Percentiles rank a stretch among this genome's conserved stretches.
Conservation (phyloP, 345 rosid genomes). For the Garcia nutans region DNA sequence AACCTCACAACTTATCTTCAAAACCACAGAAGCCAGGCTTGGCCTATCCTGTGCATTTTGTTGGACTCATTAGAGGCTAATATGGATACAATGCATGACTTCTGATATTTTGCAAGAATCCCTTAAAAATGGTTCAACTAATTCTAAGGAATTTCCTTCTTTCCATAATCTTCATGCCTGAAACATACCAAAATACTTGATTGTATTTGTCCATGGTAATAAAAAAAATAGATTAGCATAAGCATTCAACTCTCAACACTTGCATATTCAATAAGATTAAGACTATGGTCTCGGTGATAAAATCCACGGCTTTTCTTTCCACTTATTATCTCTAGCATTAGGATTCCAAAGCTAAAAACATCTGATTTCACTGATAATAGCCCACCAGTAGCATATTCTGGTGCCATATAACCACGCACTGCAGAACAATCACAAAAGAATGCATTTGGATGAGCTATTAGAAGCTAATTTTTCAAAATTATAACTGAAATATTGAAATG, state of each 20-base stretch:
- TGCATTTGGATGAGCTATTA: no score
- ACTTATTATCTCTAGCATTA: conserved; percentile 16
- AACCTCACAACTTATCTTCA: conserved; percentile 33
- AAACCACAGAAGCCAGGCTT: conserved; percentile 36
- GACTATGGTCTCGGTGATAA: conserved; percentile 4
- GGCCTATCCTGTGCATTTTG: conserved; percentile 36
- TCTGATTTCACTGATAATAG: conserved; percentile 21
- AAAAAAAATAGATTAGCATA: no score
- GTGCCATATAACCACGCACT: conserved; percentile 26
- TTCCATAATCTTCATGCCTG: conserved; percentile 37
- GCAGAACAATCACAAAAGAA: background rate
- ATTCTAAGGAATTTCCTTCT: conserved; percentile 23
- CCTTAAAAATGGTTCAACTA: conserved; percentile 18
- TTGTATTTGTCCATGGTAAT: no score
- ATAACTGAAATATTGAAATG: no score
- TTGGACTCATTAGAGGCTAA: conserved; percentile 39
- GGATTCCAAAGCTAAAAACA: conserved; percentile 22
- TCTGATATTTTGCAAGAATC: conserved; percentile 6
- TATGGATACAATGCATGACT: conserved; percentile 23
- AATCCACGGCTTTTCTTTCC: conserved; percentile 20
- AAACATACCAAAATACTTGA: background rate
- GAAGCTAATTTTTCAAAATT: no score
- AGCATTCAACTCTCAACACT: background rate
- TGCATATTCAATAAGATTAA: conserved; percentile 25
- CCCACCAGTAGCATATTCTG: conserved; percentile 22